Percentiles rank a stretch among this genome's conserved stretches.
Conservation (phyloP, 768 basidiomycete genomes). For the Butyriboletus loyo region DNA sequence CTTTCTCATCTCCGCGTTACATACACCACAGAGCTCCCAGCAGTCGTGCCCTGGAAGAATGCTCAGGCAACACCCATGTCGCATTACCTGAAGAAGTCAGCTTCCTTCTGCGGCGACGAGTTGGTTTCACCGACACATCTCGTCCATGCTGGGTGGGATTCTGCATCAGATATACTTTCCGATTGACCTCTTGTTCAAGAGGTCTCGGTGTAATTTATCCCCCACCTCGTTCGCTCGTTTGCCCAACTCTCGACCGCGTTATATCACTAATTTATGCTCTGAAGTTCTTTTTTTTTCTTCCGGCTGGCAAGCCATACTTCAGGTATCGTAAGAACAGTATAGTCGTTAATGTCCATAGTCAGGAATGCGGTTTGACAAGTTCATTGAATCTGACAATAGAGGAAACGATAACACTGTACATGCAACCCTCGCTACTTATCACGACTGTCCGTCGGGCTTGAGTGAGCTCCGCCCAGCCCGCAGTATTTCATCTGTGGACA, state of each 20-base stretch:
- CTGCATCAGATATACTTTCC: slow-evolving; percentile 41
- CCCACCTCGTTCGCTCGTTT: slow-evolving; percentile 12
- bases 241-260: slow-evolving; percentile 14
- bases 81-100: slow-evolving; percentile 38
- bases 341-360: slow-evolving; percentile 32
- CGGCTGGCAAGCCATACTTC: slow-evolving; percentile 9
- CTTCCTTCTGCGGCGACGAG: slow-evolving; percentile 38
- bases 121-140: slow-evolving; percentile 47
- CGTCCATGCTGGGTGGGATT: slow-evolving; percentile 58
- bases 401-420: slow-evolving; percentile 20
- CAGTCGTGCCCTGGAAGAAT: slow-evolving; percentile 35
- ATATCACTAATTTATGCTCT: slow-evolving; percentile 28
- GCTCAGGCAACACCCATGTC: slow-evolving; percentile 34
- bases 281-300: slow-evolving; percentile 7
- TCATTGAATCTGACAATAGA: slow-evolving; percentile 15
- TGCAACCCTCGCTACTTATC: slow-evolving; percentile 28
- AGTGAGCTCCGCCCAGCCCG: slow-evolving; percentile 84
- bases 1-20: slow-evolving; percentile 37
- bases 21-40: slow-evolving; percentile 33
- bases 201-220: slow-evolving; percentile 26
- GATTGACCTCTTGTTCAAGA: slow-evolving; percentile 24
- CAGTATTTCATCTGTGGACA: slow-evolving; percentile 95
- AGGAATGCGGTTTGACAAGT: slow-evolving; percentile 11
- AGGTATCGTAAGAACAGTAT: slow-evolving; percentile 29
- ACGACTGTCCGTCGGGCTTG: slow-evolving; percentile 70